phyloP scores from a whole-genome alignment of 768 basidiomycete genomes.

The Lactarius evosmus region DNA sequence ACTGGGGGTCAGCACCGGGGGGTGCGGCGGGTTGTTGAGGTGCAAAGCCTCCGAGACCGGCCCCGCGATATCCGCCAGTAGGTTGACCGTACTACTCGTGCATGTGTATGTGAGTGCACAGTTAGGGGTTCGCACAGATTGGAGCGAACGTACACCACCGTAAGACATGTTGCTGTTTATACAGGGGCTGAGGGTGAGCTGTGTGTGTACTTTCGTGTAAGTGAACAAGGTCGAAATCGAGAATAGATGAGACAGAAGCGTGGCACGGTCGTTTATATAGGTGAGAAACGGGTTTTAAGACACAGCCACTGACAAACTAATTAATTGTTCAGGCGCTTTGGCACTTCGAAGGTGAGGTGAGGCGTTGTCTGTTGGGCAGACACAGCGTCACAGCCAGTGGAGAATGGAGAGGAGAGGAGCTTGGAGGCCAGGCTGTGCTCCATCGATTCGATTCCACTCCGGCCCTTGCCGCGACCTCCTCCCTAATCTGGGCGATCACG shows the following conservation, averaged over 20 bases:
- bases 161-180: constrained; percentile 19
- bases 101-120: neutral
- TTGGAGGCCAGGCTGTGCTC: neutral
- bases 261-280: neutral
- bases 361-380: neutral
- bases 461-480: too few species aligned
- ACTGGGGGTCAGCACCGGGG: constrained; percentile 76
- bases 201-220: neutral
- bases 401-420: neutral
- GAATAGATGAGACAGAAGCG: neutral
- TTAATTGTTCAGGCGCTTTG: neutral
- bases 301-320: neutral
- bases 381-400: neutral
- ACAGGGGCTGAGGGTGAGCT: neutral
- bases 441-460: constrained; percentile 1
- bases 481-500: too few species aligned
- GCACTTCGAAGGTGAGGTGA: neutral
- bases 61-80: constrained; percentile 29
- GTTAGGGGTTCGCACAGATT: too few species aligned
- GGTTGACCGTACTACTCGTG: constrained; percentile 4
- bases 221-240: neutral
- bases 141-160: constrained; percentile 15
- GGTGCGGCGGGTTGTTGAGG: constrained; percentile 46
- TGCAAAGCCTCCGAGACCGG: constrained; percentile 39
- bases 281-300: neutral